Evolutionary conservation across 2,329 filamentous ascomycete species (phyloP), one percentile per base, ranked within the genome.

Genomic region (Fonsecaea multimorphosa): DNA sequence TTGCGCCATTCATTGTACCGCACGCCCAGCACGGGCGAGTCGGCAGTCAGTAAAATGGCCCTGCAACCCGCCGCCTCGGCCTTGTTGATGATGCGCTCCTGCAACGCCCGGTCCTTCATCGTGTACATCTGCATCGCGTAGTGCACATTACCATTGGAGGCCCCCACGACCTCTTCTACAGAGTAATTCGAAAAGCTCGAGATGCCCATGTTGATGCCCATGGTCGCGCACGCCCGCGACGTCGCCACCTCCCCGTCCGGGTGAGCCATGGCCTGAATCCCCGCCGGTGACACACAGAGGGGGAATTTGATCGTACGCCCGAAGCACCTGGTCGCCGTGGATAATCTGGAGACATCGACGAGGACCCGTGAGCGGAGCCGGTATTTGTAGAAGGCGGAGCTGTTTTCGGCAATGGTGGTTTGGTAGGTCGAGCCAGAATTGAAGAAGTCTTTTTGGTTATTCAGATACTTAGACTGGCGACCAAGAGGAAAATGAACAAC

Each of bases 1-100:
- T 85, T 85, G 2, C 83, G 79, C 68, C 81, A 81, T 70, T 87
- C 84, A 52, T 85, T 84, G 34, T 85, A 65, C 14, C 68, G 66
- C 83, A 75, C 79, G 0, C 84, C 84, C 0, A 85, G 76, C 3
- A 83, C 77, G 0, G 84, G 83, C 0, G 78, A 78, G 69, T 86
- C 84, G 7, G 83, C 81, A 0, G 84, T 83, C 3, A 86, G 74
- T 49, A 85, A 78, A 19, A 85, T 76, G 1, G 83, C 83, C 60
- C 79, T 80, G 72, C 80, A 84, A 4, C 82, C 81, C 1, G 78
- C 75, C 29, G 70, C 73, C 75, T 84, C 77, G 44, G 76, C 81
- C 72, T 58, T 76, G 72, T 65, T 77, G 69, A 64, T 64, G 44
- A 84, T 70, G 53, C 80, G 76, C 22, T 78, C 58, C 0, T 78